Evolutionary conservation across 2,329 filamentous ascomycete genomes (phyloP).

Genomic region (Colletotrichum lindemuthianum): DNA sequence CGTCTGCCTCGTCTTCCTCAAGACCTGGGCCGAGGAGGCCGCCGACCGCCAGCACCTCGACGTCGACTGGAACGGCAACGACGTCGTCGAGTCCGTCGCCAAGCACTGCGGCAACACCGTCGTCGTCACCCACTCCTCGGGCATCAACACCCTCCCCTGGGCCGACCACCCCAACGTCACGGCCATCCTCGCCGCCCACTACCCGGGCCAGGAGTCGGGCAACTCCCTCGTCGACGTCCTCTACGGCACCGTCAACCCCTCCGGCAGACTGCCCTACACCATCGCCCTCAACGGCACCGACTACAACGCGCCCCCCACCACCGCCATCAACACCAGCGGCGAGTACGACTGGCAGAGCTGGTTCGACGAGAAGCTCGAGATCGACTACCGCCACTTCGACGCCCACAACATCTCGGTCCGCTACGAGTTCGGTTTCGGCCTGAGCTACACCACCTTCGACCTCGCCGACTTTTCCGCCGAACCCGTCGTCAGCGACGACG

Average conservation of each 20-base stretch:
- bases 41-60: slow-evolving; percentile 64
- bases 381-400: slow-evolving; percentile 76
- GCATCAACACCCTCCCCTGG: slow-evolving; percentile 68
- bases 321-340: slow-evolving; percentile 48
- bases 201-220: slow-evolving; percentile 79
- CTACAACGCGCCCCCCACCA: slow-evolving; percentile 54
- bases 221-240: slow-evolving; percentile 73
- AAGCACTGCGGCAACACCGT: slow-evolving; percentile 59
- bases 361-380: slow-evolving; percentile 73
- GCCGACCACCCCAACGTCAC: slow-evolving; percentile 71
- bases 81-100: slow-evolving; percentile 45
- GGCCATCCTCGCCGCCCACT: slow-evolving; percentile 73
- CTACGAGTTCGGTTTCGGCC: slow-evolving; percentile 75
- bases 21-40: slow-evolving; percentile 73
- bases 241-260: slow-evolving; percentile 75
- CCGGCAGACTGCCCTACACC: slow-evolving; percentile 78
- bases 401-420: slow-evolving; percentile 65
- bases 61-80: slow-evolving; percentile 70
- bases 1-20: slow-evolving; percentile 73
- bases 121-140: slow-evolving; percentile 76
- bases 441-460: slow-evolving; percentile 74
- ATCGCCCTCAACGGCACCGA: slow-evolving; percentile 66
- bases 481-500: slow-evolving; percentile 37
- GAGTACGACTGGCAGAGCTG: slow-evolving; percentile 54
- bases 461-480: slow-evolving; percentile 49